A percentile compares a stretch with the other conserved stretches of the same genome.
phyloP scores from a whole-genome alignment of 202 grass and related monocot species.

The Dendrocalamus latiflorus region DNA sequence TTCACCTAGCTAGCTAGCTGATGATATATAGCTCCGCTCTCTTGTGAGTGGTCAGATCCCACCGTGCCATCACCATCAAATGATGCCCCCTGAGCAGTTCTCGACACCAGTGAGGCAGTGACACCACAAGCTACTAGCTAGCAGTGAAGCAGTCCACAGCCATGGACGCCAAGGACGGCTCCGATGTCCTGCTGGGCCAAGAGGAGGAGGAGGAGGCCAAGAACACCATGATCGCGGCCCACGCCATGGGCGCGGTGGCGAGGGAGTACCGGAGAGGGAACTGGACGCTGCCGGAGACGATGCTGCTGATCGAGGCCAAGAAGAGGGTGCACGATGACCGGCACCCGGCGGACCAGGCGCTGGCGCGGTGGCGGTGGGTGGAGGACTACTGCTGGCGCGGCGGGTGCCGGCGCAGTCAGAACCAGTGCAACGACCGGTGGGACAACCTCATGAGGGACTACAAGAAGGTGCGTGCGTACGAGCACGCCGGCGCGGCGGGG shows the following conservation, averaged over 20 bases:
- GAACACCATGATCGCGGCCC: constrained; percentile 7
- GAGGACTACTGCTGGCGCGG: constrained; percentile 96
- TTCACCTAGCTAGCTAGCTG: constrained; percentile 14
- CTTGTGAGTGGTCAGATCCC: neutral
- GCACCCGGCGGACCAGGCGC: constrained; percentile 57
- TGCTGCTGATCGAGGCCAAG: constrained; percentile 84
- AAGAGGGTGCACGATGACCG: constrained; percentile 69
- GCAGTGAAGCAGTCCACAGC: too few species aligned
- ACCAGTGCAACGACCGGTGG: too few species aligned
- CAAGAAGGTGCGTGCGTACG: constrained; percentile 92
- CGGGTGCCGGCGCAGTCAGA: constrained; percentile 83
- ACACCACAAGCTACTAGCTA: neutral
- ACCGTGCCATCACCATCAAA: constrained; percentile 20
- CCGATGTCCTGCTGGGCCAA: neutral
- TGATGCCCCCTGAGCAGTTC: neutral
- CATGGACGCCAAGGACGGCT: constrained; percentile 26
- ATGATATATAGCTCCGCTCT: neutral
- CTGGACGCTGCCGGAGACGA: constrained; percentile 90
- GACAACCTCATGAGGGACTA: too few species aligned
- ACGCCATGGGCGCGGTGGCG: constrained; percentile 16
- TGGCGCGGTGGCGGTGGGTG: constrained; percentile 86
- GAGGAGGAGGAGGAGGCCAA: constrained; percentile 9
- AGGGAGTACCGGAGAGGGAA: constrained; percentile 81
- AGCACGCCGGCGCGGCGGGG: constrained; percentile 16
- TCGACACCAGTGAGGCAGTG: neutral